Evolutionary conservation across 805 yeast genomes (phyloP), one percentile per base, ranked within the genome.

Genomic region (Pichia pseudocactophila): DNA sequence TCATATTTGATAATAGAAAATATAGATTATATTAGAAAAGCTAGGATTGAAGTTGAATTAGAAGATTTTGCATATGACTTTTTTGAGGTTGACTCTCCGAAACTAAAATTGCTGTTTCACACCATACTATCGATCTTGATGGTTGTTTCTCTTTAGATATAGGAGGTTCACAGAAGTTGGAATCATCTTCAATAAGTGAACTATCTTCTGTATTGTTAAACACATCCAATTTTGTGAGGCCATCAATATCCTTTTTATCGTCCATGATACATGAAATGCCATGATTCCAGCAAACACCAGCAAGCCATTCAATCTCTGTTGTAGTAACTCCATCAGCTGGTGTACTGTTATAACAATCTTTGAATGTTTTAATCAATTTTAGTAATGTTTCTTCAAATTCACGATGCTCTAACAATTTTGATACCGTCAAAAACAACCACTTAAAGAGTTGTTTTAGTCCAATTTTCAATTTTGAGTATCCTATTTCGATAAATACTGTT

Each of bases 241-340:
- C 51, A 4, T 53, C 40, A 36, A 61, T 63, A 3, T 53, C 39
- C 8, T 49, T 48, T n/a, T 54, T 51, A 43, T 63, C 68, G 2
- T 59, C 50, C 15, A 62, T 45, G 6, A 63, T 63, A 42, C 63
- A 46, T 4, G 66, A 58, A 4, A 67, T 61, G 1, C 71, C 71
- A 34, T 50, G 49, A 37, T 68, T 68, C 72, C 72, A 68, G 35
- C 63, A 53, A 1, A 54, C 48, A 2, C 65, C 60, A 1, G 66
- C 55, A 8, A 68, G 45, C 59, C 61, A 59, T 48, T 66, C 70
- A 27, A 64, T 39, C 39, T 30, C 31, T 20, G 49, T 26, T 4
- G 34, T 34, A 22, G 30, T 31, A 25, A 31, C 26, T n/a, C n/a
- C 11, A 10, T 4, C 15, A n/a, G 10, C 16, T 4, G 17, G 15